Conservation (phyloP, 1,284 basidiomycete genomes). For the Trametes pubescens region DNA sequence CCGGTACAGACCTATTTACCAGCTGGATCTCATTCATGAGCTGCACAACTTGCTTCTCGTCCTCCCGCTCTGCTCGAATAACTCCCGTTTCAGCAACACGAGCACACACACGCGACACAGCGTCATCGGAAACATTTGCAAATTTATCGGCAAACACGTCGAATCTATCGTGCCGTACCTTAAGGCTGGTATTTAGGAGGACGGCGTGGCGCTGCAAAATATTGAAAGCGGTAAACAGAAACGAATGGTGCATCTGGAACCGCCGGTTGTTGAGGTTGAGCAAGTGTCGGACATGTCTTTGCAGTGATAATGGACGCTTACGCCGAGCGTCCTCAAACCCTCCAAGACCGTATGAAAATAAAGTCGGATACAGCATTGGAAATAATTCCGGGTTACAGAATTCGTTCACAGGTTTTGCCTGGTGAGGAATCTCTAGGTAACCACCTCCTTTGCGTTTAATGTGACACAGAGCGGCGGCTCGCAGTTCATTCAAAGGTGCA, state of each 20-base stretch:
- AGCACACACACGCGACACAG: neutral
- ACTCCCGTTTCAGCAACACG: neutral
- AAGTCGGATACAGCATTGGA: constrained; percentile 19
- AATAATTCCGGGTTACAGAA: constrained; percentile 18
- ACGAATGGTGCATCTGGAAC: constrained; percentile 48
- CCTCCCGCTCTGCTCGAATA: too few relatives aligned
- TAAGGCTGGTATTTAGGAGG: constrained; percentile 42
- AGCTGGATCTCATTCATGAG: neutral
- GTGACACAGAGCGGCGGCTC: constrained; percentile 46
- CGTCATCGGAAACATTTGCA: neutral
- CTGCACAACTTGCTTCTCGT: neutral
- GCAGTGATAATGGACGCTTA: constrained; percentile 17
- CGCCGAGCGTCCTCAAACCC: constrained; percentile 44
- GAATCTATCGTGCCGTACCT: constrained; percentile 8
- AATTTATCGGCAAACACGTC: neutral
- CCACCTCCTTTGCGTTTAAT: constrained; percentile 39
- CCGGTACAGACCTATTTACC: too few relatives aligned
- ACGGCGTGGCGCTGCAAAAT: constrained; percentile 43
- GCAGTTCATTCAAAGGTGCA: constrained; percentile 38
- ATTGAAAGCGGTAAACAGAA: constrained; percentile 49
- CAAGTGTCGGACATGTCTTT: constrained; percentile 36
- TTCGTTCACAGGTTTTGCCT: constrained; percentile 38
- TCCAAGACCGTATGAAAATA: constrained; percentile 47
- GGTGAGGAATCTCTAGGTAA: constrained; percentile 44
- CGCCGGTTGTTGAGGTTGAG: constrained; percentile 41